Conservation (phyloP, 2,329 filamentous ascomycete genomes). For the Stagonosporopsis vannaccii region DNA sequence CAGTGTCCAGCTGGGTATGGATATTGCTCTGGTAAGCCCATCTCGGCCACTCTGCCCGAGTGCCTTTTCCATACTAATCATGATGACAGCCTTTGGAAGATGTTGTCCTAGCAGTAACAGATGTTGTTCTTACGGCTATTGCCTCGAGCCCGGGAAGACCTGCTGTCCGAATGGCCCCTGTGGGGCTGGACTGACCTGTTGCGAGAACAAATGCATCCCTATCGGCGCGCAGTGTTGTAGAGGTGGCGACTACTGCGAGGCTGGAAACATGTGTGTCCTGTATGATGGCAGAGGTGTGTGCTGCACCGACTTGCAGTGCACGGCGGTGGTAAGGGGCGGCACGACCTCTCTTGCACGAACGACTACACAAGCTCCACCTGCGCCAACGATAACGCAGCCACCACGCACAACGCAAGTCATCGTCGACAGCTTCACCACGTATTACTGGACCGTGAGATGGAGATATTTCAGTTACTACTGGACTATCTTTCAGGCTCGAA, state of each 20-base stretch:
- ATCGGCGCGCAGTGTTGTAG: conserved; percentile 19
- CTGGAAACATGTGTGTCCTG: conserved; percentile 25
- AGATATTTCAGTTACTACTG: conserved; percentile 27
- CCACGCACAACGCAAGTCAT: conserved; percentile 9
- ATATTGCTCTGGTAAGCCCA: conserved; percentile 22
- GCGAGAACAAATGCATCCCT: conserved; percentile 23
- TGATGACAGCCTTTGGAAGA: conserved; percentile 14
- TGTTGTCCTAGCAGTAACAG: conserved; percentile 19
- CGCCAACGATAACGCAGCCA: conserved; percentile 17
- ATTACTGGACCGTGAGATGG: conserved; percentile 29
- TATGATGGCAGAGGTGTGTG: conserved; percentile 20
- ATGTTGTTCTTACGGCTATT: conserved; percentile 27
- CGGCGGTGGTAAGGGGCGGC: conserved; percentile 22
- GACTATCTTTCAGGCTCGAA: conserved; percentile 16
- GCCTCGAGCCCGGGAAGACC: conserved; percentile 22
- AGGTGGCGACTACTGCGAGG: conserved; percentile 23
- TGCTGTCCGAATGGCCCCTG: conserved; percentile 25
- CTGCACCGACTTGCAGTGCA: conserved; percentile 28
- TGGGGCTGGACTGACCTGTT: conserved; percentile 17
- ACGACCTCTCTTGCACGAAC: conserved; percentile 18
- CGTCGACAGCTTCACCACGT: conserved; percentile 16
- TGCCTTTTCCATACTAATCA: neutral
- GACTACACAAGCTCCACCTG: conserved; percentile 1
- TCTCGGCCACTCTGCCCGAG: neutral
- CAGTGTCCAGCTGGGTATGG: conserved; percentile 23